Conservation (phyloP, 2,329 filamentous ascomycete species). For the Trichoderma sp. region DNA sequence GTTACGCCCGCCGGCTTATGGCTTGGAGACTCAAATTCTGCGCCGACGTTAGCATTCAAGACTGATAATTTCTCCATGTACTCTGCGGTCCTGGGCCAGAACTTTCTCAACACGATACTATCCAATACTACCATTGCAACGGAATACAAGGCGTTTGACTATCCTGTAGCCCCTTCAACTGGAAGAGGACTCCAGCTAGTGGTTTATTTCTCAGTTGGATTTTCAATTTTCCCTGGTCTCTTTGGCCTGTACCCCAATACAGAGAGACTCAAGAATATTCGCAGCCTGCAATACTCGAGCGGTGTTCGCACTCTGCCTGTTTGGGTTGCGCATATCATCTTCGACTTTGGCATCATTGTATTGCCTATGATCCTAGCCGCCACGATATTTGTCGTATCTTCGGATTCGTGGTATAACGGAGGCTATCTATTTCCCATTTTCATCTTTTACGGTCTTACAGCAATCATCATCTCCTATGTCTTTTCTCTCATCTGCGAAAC, state of each 20-base stretch:
- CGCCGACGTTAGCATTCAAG: slow-evolving; percentile 65
- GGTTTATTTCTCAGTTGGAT: slow-evolving; percentile 71
- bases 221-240: slow-evolving; percentile 75
- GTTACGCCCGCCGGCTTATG: slow-evolving; percentile 76
- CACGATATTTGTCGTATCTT: slow-evolving; percentile 61
- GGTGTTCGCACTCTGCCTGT: slow-evolving; percentile 73
- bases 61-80: slow-evolving; percentile 52
- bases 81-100: slow-evolving; percentile 57
- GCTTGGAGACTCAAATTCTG: slow-evolving; percentile 54
- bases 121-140: slow-evolving; percentile 63
- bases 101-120: slow-evolving; percentile 58
- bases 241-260: slow-evolving; percentile 79
- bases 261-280: slow-evolving; percentile 70
- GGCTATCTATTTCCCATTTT: slow-evolving; percentile 65
- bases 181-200: slow-evolving; percentile 72
- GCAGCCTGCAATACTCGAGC: slow-evolving; percentile 81
- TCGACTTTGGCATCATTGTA: slow-evolving; percentile 69
- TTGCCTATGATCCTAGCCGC: slow-evolving; percentile 61
- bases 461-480: slow-evolving; percentile 65
- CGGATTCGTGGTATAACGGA: slow-evolving; percentile 64
- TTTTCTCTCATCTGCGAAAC: slow-evolving; percentile 60
- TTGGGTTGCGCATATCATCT: slow-evolving; percentile 73
- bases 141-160: slow-evolving; percentile 68
- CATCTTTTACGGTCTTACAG: slow-evolving; percentile 71
- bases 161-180: slow-evolving; percentile 61